Evolutionary conservation across 2,329 filamentous ascomycete species (phyloP), one percentile per base, ranked within the genome.

Genomic region (Ophiocordyceps camponoti-saundersi): DNA sequence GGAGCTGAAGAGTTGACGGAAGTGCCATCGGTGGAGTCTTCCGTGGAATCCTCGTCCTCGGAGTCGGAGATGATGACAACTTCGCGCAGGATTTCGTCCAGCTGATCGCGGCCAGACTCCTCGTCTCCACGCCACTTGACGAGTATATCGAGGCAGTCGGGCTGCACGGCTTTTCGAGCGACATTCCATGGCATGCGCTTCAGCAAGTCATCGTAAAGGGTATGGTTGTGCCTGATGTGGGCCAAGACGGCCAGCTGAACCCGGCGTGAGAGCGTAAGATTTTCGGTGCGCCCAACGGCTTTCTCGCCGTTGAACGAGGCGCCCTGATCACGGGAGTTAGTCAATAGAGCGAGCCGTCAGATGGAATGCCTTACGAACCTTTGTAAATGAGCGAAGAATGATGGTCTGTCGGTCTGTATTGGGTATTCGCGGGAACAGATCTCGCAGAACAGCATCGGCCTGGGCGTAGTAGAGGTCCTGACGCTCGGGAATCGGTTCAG

Each of bases 121-220:
- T 82, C 79, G 53, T 82, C 79, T 47, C 79, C 79, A 64, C 79
- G 77, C 79, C 79, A 82, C 72, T 81, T 81, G 67, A 81, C 73
- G 59, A 82, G 72, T 46, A 77, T 67, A 53, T 81, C 78, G 43
- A 82, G 65, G 51, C 79, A 82, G 15, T 77, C 63, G 30, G 68
- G 61, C 53, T 81, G 75, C 42, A 81, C 77, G 40, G 70, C 70
- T 61, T 72, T 79, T 51, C 79, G 69, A 46, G 78, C 77, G 1
- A 2, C 29, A 2, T 4, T 3, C 45, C 45, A 43, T 18, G 29
- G n/a, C 7, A 40, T 26, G 20, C 18, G 20, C 55, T 80, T 73
- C 16, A 81, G 63, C 18, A 82, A 64, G 48, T 72, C 59, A 56
- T 82, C 79, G 62, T 82, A 82, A 53, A 75, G 69, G 6, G 79